These are phyloP conservation scores for Suillus bovinus DNA, from an alignment of 768 basidiomycete genomes.

Conservation along the genomic window DNA sequence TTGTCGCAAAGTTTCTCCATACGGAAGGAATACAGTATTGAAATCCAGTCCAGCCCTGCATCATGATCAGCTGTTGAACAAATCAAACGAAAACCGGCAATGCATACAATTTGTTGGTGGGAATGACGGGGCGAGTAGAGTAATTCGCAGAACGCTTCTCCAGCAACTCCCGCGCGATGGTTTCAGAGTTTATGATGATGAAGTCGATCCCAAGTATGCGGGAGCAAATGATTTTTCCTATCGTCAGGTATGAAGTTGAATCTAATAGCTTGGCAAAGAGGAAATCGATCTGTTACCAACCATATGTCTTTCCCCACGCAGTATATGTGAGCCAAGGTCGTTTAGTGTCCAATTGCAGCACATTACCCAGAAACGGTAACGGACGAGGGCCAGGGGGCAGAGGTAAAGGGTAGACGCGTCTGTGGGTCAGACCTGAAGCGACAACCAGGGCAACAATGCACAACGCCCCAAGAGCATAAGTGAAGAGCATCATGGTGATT, in stretches of 20 bases:
- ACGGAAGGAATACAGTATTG: slow-evolving; percentile 14
- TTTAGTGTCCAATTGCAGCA: no score
- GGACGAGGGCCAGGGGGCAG: slow-evolving; percentile 17
- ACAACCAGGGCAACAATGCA: background rate
- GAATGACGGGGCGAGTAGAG: no score
- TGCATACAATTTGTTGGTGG: slow-evolving; percentile 3
- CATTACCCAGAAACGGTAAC: no score
- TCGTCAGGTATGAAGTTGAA: no score
- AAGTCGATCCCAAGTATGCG: slow-evolving; percentile 1
- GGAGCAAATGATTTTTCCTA: slow-evolving; percentile 1
- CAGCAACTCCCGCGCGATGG: no score
- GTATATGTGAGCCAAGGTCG: no score
- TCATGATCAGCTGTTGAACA: no score
- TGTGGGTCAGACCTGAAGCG: background rate
- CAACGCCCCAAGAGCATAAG: no score
- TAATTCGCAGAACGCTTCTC: no score
- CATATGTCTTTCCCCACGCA: no score
- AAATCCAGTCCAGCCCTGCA: slow-evolving; percentile 13
- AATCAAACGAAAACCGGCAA: background rate
- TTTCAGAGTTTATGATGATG: no score
- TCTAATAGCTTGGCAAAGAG: background rate
- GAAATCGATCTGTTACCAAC: slow-evolving; percentile 4
- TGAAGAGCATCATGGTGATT: no score
- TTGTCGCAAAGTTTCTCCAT: slow-evolving; percentile 14
- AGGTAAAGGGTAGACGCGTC: background rate